A percentile compares a stretch with the other conserved stretches of the same genome.
Conservation (phyloP, 2,329 filamentous ascomycete genomes). For the Neoascochyta sp. region DNA sequence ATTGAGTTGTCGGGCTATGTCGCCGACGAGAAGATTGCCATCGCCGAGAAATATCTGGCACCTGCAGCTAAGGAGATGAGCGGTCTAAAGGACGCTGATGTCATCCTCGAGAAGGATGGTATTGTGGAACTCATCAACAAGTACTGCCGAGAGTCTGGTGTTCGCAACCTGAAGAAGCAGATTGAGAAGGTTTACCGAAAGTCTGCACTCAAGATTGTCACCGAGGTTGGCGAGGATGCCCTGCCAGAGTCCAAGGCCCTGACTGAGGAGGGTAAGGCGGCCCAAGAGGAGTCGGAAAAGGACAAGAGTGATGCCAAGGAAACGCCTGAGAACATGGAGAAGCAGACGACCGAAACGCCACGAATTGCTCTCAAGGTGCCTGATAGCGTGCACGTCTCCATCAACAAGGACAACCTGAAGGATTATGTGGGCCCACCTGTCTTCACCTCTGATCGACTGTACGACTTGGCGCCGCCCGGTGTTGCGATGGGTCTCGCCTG, state of each 20-base stretch:
- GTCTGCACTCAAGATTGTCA: constrained; percentile 93
- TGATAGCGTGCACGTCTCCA: constrained; percentile 78
- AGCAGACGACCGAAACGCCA: constrained; percentile 62
- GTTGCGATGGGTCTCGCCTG: constrained; percentile 97
- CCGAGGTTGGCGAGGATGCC: constrained; percentile 82
- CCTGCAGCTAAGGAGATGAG: constrained; percentile 93
- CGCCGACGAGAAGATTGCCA: constrained; percentile 97
- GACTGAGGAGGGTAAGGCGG: constrained; percentile 80
- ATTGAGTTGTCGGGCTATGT: constrained; percentile 96
- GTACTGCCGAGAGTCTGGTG: constrained; percentile 95
- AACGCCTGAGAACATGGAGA: constrained; percentile 53
- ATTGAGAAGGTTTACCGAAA: constrained; percentile 99
- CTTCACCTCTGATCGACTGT: constrained; percentile 92
- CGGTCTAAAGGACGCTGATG: constrained; percentile 84
- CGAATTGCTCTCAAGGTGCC: constrained; percentile 78
- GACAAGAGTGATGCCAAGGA: constrained; percentile 62
- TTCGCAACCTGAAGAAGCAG: constrained; percentile 97
- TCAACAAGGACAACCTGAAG: constrained; percentile 84
- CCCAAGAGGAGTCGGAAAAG: constrained; percentile 66
- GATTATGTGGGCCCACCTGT: constrained; percentile 96
- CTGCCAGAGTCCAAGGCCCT: constrained; percentile 76
- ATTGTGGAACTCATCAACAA: constrained; percentile 98
- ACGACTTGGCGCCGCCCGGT: constrained; percentile 87
- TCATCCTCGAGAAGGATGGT: constrained; percentile 78
- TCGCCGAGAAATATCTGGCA: constrained; percentile 87